Evolutionary conservation across 2,329 filamentous ascomycete species (phyloP).

Genomic region (Endocalyx cinctus): DNA sequence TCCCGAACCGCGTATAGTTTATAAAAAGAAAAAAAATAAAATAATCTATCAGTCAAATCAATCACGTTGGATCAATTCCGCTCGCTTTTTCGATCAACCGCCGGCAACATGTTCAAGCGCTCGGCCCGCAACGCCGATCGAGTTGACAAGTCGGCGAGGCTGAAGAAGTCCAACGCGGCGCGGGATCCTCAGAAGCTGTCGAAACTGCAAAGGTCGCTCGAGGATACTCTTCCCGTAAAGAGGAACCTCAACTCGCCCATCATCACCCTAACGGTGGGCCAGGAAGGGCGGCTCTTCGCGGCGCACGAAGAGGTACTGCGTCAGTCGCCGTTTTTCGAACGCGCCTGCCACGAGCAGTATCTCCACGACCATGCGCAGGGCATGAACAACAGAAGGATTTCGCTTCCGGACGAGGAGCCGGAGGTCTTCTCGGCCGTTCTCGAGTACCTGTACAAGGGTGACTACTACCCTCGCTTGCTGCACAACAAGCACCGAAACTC

Average conservation of each 20-base stretch:
- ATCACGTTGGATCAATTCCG: conserved; percentile 27
- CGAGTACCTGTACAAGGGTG: conserved; percentile 95
- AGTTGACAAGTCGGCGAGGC: conserved; percentile 81
- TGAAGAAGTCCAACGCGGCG: conserved; percentile 61
- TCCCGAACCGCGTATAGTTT: too few species aligned
- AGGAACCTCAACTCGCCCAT: conserved; percentile 58
- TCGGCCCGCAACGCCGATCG: conserved; percentile 81
- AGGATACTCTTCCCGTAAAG: conserved; percentile 39
- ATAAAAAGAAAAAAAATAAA: too few species aligned
- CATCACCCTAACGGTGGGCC: conserved; percentile 79
- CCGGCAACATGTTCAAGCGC: conserved; percentile 79
- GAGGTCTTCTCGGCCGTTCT: conserved; percentile 91
- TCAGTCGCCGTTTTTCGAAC: conserved; percentile 78
- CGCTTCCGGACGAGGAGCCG: conserved; percentile 72
- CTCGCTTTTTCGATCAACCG: conserved; percentile 20
- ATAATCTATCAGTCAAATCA: conserved; percentile 10
- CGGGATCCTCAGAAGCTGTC: conserved; percentile 74
- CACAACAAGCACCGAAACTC: conserved; percentile 81
- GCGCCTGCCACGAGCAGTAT: conserved; percentile 67
- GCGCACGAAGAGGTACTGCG: conserved; percentile 90
- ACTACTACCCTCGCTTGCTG: conserved; percentile 87
- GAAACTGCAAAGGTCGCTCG: conserved; percentile 81
- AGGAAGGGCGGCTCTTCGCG: conserved; percentile 84
- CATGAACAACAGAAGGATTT: conserved; percentile 77
- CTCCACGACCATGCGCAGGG: conserved; percentile 68